These are phyloP conservation scores for Ehretia macrophylla DNA, from an alignment of 257 asterid species.

Conservation along the genomic window DNA sequence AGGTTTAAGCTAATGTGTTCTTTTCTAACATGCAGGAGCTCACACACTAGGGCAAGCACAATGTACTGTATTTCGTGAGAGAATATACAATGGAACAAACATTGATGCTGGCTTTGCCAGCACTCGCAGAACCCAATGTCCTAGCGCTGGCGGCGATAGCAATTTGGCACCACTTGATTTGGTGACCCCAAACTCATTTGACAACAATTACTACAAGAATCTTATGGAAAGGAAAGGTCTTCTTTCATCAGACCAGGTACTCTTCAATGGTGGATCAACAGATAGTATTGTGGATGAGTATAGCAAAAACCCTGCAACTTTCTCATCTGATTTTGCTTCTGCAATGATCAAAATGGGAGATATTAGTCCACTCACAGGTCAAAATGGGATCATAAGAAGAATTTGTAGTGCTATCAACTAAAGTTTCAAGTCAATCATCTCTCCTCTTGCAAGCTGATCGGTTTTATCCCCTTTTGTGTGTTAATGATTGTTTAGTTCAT, in stretches of 20 bases:
- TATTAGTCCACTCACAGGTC: slow-evolving; percentile 22
- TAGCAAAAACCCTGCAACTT: slow-evolving; percentile 10
- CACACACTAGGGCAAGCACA: slow-evolving; percentile 34
- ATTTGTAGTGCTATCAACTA: slow-evolving; percentile 23
- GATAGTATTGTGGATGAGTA: slow-evolving; percentile 13
- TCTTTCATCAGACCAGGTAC: slow-evolving; percentile 25
- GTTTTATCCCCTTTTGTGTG: too few relatives aligned
- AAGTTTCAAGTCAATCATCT: background rate
- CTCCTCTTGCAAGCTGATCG: too few relatives aligned
- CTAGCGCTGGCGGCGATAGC: slow-evolving; percentile 10
- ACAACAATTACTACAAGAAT: slow-evolving; percentile 22
- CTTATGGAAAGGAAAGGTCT: slow-evolving; percentile 21
- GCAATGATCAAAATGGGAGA: slow-evolving; percentile 34
- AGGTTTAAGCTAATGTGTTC: background rate
- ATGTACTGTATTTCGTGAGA: slow-evolving; percentile 14
- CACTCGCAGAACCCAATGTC: slow-evolving; percentile 24
- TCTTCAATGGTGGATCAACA: slow-evolving; percentile 18
- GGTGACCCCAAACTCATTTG: slow-evolving; percentile 21
- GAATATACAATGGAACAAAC: slow-evolving; percentile 28
- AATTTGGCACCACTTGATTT: slow-evolving; percentile 32
- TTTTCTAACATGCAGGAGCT: slow-evolving; percentile 14
- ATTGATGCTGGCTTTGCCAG: slow-evolving; percentile 34
- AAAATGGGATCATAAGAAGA: slow-evolving; percentile 28
- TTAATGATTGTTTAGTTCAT: too few relatives aligned
- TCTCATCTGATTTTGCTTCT: slow-evolving; percentile 14